Conservation (phyloP, 78 protist species). For the Cavenderia fasciculata region DNA sequence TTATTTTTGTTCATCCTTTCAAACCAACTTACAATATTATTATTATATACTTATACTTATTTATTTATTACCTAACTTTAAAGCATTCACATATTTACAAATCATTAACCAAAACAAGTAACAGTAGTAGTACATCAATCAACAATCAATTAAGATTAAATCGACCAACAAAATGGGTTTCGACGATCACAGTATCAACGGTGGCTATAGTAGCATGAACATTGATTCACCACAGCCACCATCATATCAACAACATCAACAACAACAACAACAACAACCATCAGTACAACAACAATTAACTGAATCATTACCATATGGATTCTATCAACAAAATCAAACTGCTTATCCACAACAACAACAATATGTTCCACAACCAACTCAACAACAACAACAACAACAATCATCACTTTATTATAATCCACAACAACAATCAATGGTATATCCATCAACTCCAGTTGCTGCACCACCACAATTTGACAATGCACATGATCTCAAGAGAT, state of each 20-base stretch:
- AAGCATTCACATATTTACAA: no score
- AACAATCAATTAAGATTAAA: background rate
- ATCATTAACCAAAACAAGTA: no score
- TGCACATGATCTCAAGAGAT: conserved; percentile 8
- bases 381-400: background rate
- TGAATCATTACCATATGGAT: conserved; percentile 18
- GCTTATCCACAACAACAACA: background rate
- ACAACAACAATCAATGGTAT: background rate
- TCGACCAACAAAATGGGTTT: conserved; percentile 22
- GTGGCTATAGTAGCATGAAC: background rate
- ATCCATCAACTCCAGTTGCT: background rate
- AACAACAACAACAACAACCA: conserved; percentile 21
- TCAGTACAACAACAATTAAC: background rate
- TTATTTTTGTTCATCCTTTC: background rate
- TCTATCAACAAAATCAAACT: conserved; percentile 5
- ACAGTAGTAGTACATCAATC: no score
- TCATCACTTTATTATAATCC: background rate
- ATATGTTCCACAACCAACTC: background rate
- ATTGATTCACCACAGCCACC: background rate
- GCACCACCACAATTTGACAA: conserved; percentile 32
- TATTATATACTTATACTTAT: background rate
- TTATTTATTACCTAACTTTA: no score
- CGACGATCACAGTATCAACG: conserved; percentile 12
- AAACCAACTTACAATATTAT: background rate
- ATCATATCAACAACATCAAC: conserved; percentile 6